A percentile compares a stretch with the other conserved stretches of the same genome.
These are phyloP conservation scores for Incumbomyces delicatus DNA, from an alignment of 2,329 filamentous ascomycete genomes.

Conservation along the genomic window DNA sequence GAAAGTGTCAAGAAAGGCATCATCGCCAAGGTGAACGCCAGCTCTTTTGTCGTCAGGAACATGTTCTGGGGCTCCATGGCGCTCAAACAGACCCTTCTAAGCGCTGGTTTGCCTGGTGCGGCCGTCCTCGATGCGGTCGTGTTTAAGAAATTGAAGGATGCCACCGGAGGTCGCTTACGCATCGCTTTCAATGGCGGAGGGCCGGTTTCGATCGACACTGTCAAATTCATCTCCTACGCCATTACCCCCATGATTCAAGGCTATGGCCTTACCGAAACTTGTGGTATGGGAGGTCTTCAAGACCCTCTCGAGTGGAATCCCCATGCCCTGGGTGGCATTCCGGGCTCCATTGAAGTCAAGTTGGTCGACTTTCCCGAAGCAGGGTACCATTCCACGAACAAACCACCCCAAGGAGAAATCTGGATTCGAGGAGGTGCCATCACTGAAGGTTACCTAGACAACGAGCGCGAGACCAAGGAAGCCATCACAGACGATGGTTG, in stretches of 20 bases:
- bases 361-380: conserved; percentile 82
- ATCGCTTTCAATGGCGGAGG: conserved; percentile 93
- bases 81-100: conserved; percentile 52
- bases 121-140: conserved; percentile 69
- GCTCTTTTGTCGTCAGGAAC: conserved; percentile 59
- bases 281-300: conserved; percentile 49
- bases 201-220: conserved; percentile 76
- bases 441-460: conserved; percentile 68
- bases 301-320: conserved; percentile 79
- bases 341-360: conserved; percentile 74
- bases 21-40: conserved; percentile 62
- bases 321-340: conserved; percentile 64
- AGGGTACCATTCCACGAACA: conserved; percentile 67
- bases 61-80: conserved; percentile 65
- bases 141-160: conserved; percentile 83
- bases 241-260: conserved; percentile 90
- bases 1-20: conserved; percentile 96
- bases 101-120: conserved; percentile 46
- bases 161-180: conserved; percentile 78
- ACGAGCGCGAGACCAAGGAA: conserved; percentile 74
- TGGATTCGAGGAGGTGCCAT: conserved; percentile 73
- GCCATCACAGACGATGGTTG: conserved; percentile 75
- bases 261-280: conserved; percentile 91
- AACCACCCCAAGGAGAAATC: conserved; percentile 82
- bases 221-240: conserved; percentile 82